These are phyloP conservation scores for Chalciporus piperatus DNA, from an alignment of 768 basidiomycete species.

Conservation along the genomic window DNA sequence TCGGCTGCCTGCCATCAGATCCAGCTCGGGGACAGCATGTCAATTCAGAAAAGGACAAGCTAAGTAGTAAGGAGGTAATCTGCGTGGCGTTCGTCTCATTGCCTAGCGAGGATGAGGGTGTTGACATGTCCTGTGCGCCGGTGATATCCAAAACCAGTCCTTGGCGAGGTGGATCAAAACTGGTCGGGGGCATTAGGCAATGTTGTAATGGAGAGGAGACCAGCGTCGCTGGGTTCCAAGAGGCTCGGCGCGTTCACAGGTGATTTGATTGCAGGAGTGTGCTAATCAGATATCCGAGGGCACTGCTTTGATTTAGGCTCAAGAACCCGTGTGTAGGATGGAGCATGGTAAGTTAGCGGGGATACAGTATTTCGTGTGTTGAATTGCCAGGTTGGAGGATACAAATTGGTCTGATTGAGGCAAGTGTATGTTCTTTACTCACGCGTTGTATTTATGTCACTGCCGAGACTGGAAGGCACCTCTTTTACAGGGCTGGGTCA, in stretches of 20 bases:
- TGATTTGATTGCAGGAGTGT: slow-evolving; percentile 22
- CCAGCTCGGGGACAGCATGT: background rate
- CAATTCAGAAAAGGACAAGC: slow-evolving; percentile 6
- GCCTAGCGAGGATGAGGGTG: no score
- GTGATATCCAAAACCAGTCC: background rate
- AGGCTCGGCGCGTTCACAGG: slow-evolving; percentile 18
- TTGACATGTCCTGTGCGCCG: background rate
- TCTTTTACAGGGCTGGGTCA: slow-evolving; percentile 31
- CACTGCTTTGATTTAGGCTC: slow-evolving; percentile 38
- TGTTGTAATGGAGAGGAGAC: slow-evolving; percentile 5
- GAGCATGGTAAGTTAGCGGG: slow-evolving; percentile 14
- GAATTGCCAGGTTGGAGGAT: background rate
- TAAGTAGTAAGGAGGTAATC: slow-evolving; percentile 2
- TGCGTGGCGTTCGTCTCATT: background rate
- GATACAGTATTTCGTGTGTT: slow-evolving; percentile 14
- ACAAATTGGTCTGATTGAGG: slow-evolving; percentile 23
- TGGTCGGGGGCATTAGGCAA: slow-evolving; percentile 7
- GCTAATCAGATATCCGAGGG: slow-evolving; percentile 37
- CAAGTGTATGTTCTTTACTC: slow-evolving; percentile 28
- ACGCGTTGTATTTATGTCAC: slow-evolving; percentile 36
- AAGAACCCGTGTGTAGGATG: slow-evolving; percentile 20
- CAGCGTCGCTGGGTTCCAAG: slow-evolving; percentile 29
- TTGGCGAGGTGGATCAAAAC: background rate
- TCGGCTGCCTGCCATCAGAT: slow-evolving; percentile 8
- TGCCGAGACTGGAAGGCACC: slow-evolving; percentile 34